Conservation (phyloP, 805 yeast species). For the Saccharomycopsis malanga region DNA sequence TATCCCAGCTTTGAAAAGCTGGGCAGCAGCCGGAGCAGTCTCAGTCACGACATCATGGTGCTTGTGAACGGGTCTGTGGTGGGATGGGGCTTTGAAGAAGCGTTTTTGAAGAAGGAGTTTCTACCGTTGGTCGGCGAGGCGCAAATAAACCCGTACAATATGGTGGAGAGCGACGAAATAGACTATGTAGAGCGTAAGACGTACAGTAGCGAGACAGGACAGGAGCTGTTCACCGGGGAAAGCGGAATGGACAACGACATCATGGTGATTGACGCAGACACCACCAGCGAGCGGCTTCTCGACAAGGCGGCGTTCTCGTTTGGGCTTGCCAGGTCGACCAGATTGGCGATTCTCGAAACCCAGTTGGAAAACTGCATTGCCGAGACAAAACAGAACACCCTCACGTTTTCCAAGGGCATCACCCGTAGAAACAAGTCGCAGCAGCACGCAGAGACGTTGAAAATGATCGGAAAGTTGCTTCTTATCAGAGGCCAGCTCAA, state of each 20-base stretch:
- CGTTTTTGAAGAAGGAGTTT: slow-evolving; percentile 37
- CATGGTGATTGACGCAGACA: slow-evolving; percentile 52
- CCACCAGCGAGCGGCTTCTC: slow-evolving; percentile 41
- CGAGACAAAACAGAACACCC: slow-evolving; percentile 57
- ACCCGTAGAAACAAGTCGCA: slow-evolving; percentile 23
- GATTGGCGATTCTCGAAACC: slow-evolving; percentile 72
- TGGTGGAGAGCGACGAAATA: slow-evolving; percentile 76
- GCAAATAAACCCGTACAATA: slow-evolving; percentile 39
- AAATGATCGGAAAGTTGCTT: slow-evolving; percentile 67
- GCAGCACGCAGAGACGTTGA: slow-evolving; percentile 43
- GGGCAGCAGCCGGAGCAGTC: not conserved
- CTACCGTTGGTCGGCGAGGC: slow-evolving; percentile 47
- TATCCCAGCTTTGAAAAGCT: slow-evolving; percentile 13
- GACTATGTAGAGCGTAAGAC: slow-evolving; percentile 49
- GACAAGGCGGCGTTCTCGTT: slow-evolving; percentile 87
- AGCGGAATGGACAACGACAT: slow-evolving; percentile 53
- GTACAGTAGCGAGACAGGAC: not conserved
- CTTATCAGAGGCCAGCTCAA: slow-evolving; percentile 76
- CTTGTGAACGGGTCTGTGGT: slow-evolving; percentile 74
- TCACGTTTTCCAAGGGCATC: slow-evolving; percentile 45
- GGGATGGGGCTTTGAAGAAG: slow-evolving; percentile 75
- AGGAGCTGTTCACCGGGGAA: not conserved
- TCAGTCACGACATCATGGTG: slow-evolving; percentile 50
- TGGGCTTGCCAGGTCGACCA: slow-evolving; percentile 80
- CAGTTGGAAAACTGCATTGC: slow-evolving; percentile 62